Conservation (phyloP, 805 yeast species). For the Lipomyces kockii region DNA sequence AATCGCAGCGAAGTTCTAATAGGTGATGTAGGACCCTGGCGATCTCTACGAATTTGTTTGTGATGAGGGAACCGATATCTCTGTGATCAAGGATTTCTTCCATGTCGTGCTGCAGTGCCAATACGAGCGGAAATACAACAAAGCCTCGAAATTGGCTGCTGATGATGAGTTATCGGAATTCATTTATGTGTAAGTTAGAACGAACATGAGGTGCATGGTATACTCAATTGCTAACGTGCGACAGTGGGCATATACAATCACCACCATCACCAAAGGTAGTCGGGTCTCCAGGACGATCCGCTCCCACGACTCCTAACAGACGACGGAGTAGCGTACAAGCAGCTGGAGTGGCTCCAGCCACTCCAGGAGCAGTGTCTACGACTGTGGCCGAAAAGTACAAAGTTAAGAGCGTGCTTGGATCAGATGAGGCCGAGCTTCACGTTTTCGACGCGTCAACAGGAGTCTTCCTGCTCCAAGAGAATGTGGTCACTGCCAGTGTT, state of each 20-base stretch:
- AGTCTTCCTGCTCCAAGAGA: slow-evolving; percentile 53
- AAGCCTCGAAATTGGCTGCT: slow-evolving; percentile 47
- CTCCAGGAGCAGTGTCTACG: slow-evolving; percentile 24
- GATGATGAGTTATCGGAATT: slow-evolving; percentile 62
- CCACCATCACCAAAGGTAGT: slow-evolving; percentile 30
- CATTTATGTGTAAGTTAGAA: slow-evolving; percentile 29
- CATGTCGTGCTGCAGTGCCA: slow-evolving; percentile 66
- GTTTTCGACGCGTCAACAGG: slow-evolving; percentile 60
- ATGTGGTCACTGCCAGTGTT: slow-evolving; percentile 47
- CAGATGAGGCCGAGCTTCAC: slow-evolving; percentile 52
- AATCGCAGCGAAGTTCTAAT: slow-evolving; percentile 2
- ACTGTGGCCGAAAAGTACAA: slow-evolving; percentile 8
- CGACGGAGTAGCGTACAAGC: background rate
- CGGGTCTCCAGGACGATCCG: slow-evolving; percentile 9
- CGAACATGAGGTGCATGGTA: no score
- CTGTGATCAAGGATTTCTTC: slow-evolving; percentile 67
- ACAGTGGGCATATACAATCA: slow-evolving; percentile 13
- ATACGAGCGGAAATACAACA: slow-evolving; percentile 74
- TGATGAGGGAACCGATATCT: slow-evolving; percentile 54
- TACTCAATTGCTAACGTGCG: background rate
- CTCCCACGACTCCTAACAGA: slow-evolving; percentile 21
- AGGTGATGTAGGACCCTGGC: slow-evolving; percentile 58
- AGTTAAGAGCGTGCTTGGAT: slow-evolving; percentile 26
- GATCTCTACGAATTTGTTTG: slow-evolving; percentile 82
- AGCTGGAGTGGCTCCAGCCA: slow-evolving; percentile 20